Percentiles rank a stretch among this genome's conserved stretches.
Conservation (phyloP, 495 filamentous ascomycete species). For the Podospora sp. region DNA sequence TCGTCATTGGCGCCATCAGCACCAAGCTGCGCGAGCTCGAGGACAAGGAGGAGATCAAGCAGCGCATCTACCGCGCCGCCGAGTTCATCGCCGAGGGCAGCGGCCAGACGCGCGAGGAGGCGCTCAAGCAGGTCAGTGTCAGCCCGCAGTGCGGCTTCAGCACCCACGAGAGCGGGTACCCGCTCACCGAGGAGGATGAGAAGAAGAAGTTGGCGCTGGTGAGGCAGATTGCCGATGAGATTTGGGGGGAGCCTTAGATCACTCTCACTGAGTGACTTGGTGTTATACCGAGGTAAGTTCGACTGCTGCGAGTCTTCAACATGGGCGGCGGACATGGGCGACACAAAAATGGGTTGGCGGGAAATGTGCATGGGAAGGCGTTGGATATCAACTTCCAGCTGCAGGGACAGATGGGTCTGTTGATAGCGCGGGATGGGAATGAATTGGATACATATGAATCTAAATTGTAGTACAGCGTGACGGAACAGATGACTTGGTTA, state of each 20-base stretch:
- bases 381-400: slow-evolving; percentile 33
- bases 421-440: neutral
- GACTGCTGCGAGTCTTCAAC: slow-evolving; percentile 27
- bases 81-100: slow-evolving; percentile 72
- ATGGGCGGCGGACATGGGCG: slow-evolving; percentile 8
- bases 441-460: neutral
- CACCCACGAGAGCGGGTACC: slow-evolving; percentile 69
- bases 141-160: slow-evolving; percentile 84
- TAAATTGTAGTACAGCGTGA: neutral
- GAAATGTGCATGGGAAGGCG: slow-evolving; percentile 12
- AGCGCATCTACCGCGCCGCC: slow-evolving; percentile 66
- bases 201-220: slow-evolving; percentile 69
- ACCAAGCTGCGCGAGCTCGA: slow-evolving; percentile 75
- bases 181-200: slow-evolving; percentile 66
- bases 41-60: slow-evolving; percentile 73
- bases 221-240: slow-evolving; percentile 68
- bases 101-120: slow-evolving; percentile 62
- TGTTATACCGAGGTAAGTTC: neutral
- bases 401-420: neutral
- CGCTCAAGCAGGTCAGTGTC: slow-evolving; percentile 67
- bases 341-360: neutral
- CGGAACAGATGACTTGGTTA: neutral
- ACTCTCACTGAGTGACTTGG: neutral
- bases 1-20: slow-evolving; percentile 75
- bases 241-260: slow-evolving; percentile 64